Base-by-base conservation (phyloP, 2,329 filamentous ascomycete genomes). In the Paramyrothecium sp. region DNA sequence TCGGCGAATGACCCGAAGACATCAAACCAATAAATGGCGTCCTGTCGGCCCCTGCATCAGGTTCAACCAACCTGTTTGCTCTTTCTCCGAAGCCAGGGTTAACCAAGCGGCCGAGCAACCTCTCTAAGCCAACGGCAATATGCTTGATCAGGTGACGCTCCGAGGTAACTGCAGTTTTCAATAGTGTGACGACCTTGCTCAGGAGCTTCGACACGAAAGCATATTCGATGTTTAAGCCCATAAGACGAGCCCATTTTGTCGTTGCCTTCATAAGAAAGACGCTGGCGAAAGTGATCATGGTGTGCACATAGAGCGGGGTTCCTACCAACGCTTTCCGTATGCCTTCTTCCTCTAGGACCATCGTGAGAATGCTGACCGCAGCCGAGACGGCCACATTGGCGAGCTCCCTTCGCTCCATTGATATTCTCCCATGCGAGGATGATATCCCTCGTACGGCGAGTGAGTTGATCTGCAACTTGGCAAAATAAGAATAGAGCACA, bases 181-280 rank as follows among this genome's bases (percentile, higher is more conserved):
- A 59, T 2, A 75, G 62, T 7, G 60, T 54, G 34, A 73, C 70
- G 60, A 73, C 69, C 46, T 64, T 65, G 41, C 66, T 62, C 19
- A 75, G 56, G 2, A 75, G 63, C 16, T 67, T 63, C 2, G 62
- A 66, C 7, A 72, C 69, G 23, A 71, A 68, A 7, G 57, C 61
- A 12, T 64, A 59, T 56, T 76, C 72, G 46, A 72, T 67, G 33
- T 69, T 70, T 10, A 76, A 61, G 2, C 70, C 68, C 61, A 68
- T 65, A 23, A 69, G 60, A 3, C 66, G 58, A 34, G 70, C 72
- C 71, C 70, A 73, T 51, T 67, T 71, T 38, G 67, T 68, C 2
- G 67, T 63, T 2, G 72, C 68, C 53, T 75, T 75, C 57, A 74
- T 67, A 3, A 75, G 64, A 54, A 75, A 75, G 3, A 73, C 71